phyloP scores from a whole-genome alignment of 1,284 basidiomycete species.

The Boletus sp. region DNA sequence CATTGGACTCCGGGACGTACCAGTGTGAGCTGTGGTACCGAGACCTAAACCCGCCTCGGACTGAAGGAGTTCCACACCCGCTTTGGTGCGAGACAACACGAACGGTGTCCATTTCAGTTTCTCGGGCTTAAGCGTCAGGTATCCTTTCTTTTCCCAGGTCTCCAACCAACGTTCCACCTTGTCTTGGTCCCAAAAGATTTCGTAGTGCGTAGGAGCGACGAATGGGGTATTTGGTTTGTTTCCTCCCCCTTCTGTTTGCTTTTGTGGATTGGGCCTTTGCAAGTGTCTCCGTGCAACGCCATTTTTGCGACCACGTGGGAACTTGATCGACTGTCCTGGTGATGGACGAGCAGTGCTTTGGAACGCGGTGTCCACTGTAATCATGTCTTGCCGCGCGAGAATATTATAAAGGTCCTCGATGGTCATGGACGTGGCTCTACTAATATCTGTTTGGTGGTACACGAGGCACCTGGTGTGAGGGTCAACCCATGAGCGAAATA shows the following conservation, averaged over 20 bases:
- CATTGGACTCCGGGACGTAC: constrained; percentile 21
- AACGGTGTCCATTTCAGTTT: constrained; percentile 96
- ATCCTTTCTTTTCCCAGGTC: constrained; percentile 78
- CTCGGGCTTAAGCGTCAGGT: constrained; percentile 77
- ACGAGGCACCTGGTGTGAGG: constrained; percentile 18
- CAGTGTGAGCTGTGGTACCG: constrained; percentile 17
- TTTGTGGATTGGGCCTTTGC: constrained; percentile 54
- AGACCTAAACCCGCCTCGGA: constrained; percentile 24
- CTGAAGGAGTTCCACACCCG: constrained; percentile 38
- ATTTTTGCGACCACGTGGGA: constrained; percentile 64
- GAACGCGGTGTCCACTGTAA: constrained; percentile 52
- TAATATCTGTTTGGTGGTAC: constrained; percentile 63
- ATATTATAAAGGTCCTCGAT: constrained; percentile 82
- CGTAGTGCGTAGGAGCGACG: constrained; percentile 70
- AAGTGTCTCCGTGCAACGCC: constrained; percentile 59
- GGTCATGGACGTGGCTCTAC: constrained; percentile 85
- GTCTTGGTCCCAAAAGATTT: constrained; percentile 72
- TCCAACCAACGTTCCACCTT: constrained; percentile 64
- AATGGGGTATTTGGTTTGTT: constrained; percentile 49
- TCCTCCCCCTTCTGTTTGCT: constrained; percentile 43
- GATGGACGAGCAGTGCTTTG: constrained; percentile 55
- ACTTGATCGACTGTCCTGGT: constrained; percentile 72
- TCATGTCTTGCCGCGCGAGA: constrained; percentile 77
- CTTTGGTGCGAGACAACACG: constrained; percentile 60
- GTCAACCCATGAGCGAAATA: constrained; percentile 13